phyloP scores from a whole-genome alignment of 495 filamentous ascomycete genomes.

The Xylaria sp. region DNA sequence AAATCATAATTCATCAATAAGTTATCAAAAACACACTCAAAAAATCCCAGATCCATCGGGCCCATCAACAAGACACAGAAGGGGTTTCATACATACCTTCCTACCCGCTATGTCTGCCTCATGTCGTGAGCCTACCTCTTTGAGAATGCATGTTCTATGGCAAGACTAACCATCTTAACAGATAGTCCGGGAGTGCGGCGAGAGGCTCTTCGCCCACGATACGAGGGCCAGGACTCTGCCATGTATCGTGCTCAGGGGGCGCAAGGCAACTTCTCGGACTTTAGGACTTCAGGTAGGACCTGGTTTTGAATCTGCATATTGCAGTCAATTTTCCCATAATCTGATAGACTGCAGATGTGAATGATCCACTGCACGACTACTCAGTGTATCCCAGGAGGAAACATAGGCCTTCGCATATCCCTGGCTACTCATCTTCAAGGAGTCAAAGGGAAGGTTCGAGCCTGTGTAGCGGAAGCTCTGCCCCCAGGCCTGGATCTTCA shows the following conservation, averaged over 20 bases:
- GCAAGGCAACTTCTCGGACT: not conserved
- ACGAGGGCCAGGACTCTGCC: conserved; percentile 3
- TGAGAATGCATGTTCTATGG: not conserved
- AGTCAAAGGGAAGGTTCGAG: not conserved
- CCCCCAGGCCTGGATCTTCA: not conserved
- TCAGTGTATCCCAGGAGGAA: not conserved
- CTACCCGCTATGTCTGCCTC: not conserved
- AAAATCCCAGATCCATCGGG: conserved; percentile 1
- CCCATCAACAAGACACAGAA: not conserved
- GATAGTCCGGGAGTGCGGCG: conserved; percentile 1
- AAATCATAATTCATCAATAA: conserved; percentile 13
- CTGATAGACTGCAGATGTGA: conserved; percentile 16
- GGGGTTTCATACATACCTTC: conserved; percentile 19
- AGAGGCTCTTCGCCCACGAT: not conserved
- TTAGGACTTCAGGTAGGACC: conserved; percentile 15
- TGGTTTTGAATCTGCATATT: not conserved
- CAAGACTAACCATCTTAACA: not conserved
- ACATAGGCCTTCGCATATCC: conserved; percentile 10
- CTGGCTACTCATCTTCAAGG: not conserved
- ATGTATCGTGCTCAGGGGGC: not conserved
- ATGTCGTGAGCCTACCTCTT: conserved; percentile 6
- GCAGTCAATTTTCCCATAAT: not conserved
- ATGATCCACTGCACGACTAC: conserved; percentile 4
- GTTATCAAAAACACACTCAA: conserved; percentile 10
- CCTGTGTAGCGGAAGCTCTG: not conserved